Evolutionary conservation across 2,329 filamentous ascomycete genomes (phyloP).

Genomic region (Pezizomycotina sp.): DNA sequence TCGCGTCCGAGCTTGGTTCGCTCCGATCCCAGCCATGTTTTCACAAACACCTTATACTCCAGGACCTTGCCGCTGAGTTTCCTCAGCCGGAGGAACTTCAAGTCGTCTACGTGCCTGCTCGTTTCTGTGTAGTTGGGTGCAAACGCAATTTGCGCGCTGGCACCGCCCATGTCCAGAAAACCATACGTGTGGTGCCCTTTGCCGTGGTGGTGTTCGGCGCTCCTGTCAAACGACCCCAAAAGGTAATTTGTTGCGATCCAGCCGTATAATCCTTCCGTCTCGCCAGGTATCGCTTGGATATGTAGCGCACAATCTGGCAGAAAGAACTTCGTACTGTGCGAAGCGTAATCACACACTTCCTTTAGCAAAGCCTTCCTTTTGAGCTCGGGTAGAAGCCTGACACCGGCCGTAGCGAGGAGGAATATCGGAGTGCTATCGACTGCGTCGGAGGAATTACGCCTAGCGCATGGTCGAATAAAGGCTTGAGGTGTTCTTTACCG

Average conservation of each 20-base stretch:
- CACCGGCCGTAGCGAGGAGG: conserved; percentile 85
- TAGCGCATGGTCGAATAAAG: conserved; percentile 66
- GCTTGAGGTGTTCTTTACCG: conserved; percentile 63
- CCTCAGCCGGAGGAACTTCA: conserved; percentile 72
- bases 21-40: conserved; percentile 98
- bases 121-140: conserved; percentile 85
- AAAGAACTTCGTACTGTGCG: conserved; percentile 58
- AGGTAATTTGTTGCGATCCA: conserved; percentile 97
- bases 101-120: conserved; percentile 70
- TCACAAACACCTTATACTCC: conserved; percentile 85
- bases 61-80: conserved; percentile 59
- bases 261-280: conserved; percentile 89
- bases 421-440: conserved; percentile 73
- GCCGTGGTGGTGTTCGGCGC: conserved; percentile 58
- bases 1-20: conserved; percentile 72
- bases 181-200: conserved; percentile 89
- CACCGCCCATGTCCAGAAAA: conserved; percentile 95
- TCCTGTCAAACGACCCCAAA: conserved; percentile 71
- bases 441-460: conserved; percentile 59
- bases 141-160: conserved; percentile 94
- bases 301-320: conserved; percentile 80
- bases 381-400: conserved; percentile 62
- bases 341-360: conserved; percentile 69
- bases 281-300: conserved; percentile 85
- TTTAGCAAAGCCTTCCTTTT: conserved; percentile 58